phyloP scores from a whole-genome alignment of 2,329 filamentous ascomycete genomes.

The Graphilbum sp. region DNA sequence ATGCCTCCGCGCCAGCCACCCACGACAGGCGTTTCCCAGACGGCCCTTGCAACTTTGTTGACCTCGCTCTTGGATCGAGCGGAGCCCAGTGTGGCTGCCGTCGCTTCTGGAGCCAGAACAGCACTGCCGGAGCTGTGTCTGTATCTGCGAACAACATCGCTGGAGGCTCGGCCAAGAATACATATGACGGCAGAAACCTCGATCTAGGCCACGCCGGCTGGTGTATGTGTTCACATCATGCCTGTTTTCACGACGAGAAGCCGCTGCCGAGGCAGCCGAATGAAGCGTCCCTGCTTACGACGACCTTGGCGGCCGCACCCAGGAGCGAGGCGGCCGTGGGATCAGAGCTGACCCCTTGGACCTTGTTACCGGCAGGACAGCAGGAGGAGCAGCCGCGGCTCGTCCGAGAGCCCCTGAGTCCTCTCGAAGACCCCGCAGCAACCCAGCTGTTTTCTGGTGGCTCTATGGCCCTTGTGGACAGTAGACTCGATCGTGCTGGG shows the following conservation, averaged over 20 bases:
- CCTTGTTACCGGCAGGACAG: too few species aligned
- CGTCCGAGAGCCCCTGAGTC: slow-evolving; percentile 34
- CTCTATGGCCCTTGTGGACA: neutral
- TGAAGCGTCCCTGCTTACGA: too few species aligned
- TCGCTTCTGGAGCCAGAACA: slow-evolving; percentile 38
- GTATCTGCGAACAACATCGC: slow-evolving; percentile 10
- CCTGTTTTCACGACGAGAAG: slow-evolving; percentile 41
- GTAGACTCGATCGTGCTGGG: slow-evolving; percentile 17
- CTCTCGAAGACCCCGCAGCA: slow-evolving; percentile 27
- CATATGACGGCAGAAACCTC: slow-evolving; percentile 15
- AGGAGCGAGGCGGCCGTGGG: slow-evolving; percentile 3
- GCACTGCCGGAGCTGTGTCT: slow-evolving; percentile 1
- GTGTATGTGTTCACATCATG: slow-evolving; percentile 49
- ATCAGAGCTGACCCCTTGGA: slow-evolving; percentile 9
- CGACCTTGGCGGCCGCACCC: neutral
- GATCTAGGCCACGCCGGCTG: slow-evolving; percentile 23
- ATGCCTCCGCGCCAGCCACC: slow-evolving; percentile 4
- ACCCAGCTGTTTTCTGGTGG: slow-evolving; percentile 20
- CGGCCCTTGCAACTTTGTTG: slow-evolving; percentile 41
- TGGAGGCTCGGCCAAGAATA: slow-evolving; percentile 9
- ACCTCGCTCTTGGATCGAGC: slow-evolving; percentile 33
- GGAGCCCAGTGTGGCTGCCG: slow-evolving; percentile 41
- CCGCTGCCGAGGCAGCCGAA: slow-evolving; percentile 12
- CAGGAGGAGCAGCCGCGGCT: slow-evolving; percentile 35
- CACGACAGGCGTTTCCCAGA: neutral